phyloP scores from a whole-genome alignment of 1,284 basidiomycete genomes.

The Cystobasidium pallidum region DNA sequence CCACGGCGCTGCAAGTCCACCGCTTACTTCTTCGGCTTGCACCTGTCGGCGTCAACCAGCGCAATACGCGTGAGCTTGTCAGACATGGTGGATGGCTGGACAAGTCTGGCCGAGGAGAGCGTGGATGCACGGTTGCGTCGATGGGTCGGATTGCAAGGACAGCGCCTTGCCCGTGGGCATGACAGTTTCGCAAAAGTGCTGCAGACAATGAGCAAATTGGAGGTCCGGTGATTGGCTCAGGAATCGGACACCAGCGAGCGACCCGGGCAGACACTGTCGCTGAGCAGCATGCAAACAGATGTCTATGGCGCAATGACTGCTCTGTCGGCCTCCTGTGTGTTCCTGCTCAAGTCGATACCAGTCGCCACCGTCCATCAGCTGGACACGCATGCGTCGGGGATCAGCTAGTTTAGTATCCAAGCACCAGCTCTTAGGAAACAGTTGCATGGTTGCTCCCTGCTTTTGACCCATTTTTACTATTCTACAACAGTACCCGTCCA shows the following conservation, averaged over 20 bases:
- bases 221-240: constrained; percentile 11
- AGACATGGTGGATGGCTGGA: constrained; percentile 4
- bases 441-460: too few relatives aligned
- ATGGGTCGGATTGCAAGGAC: neutral
- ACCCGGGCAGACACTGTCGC: too few relatives aligned
- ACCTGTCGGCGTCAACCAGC: constrained; percentile 86
- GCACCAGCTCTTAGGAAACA: too few relatives aligned
- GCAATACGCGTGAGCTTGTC: constrained; percentile 78
- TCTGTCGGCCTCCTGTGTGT: neutral
- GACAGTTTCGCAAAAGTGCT: neutral
- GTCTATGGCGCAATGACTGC: neutral
- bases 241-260: neutral
- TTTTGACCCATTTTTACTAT: too few relatives aligned
- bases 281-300: neutral
- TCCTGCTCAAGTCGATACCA: neutral
- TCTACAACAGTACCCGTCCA: too few relatives aligned
- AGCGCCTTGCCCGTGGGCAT: too few relatives aligned
- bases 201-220: neutral
- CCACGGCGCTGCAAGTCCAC: constrained; percentile 12
- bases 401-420: too few relatives aligned
- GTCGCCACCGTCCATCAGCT: too few relatives aligned
- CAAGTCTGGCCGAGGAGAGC: neutral
- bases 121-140: neutral
- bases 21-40: constrained; percentile 75
- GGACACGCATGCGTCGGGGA: too few relatives aligned